Base-by-base conservation (phyloP, 1,139 yeast genomes). In the Geotrichum aggregatum region DNA sequence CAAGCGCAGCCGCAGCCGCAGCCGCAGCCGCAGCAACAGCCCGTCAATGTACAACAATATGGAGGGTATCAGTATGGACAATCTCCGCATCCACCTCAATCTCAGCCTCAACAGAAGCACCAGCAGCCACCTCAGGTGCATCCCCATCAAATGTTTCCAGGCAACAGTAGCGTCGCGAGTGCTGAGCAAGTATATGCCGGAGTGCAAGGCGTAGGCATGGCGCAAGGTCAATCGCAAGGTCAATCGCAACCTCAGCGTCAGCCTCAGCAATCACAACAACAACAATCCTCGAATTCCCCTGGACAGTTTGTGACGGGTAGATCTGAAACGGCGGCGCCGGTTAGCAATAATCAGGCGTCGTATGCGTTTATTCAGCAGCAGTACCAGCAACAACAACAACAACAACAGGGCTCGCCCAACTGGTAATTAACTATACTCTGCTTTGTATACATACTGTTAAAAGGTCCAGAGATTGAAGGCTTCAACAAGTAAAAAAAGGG, bases 291-390 rank as follows among this genome's bases (percentile, higher is more conserved):
- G n/a, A 18, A 35, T 40, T 14, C 13, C 6, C 16, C 11, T 16
- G 44, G 35, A 5, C 45, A 28, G 31, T 33, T 33, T 18, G 11
- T 16, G 6, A 21, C 39, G 3, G 47, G 39, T n/a, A 16, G 28
- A 16, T 21, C 39, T 31, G 47, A 18, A 2, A 21, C 47, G 3
- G 22, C 6, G 3, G 13, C 48, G 14, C 34, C 41, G 4, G 42
- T 33, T 13, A 18, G 33, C 7, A 18, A 14, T 7, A n/a, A 11
- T 14, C 40, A 18, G n/a, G 44, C 31, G 2, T 16, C 30, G 44
- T 43, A 31, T 31, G 39, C 47, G 18, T 33, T 31, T 31, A 43
- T 43, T 4, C 47, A 31, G 18, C 39, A 31, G 38, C 39, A 43
- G 16, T 14, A 26, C 22, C 35, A 26, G 34, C 47, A 43, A 24